Conservation (phyloP, 257 asterid species). For the Gardenia jasminoides region DNA sequence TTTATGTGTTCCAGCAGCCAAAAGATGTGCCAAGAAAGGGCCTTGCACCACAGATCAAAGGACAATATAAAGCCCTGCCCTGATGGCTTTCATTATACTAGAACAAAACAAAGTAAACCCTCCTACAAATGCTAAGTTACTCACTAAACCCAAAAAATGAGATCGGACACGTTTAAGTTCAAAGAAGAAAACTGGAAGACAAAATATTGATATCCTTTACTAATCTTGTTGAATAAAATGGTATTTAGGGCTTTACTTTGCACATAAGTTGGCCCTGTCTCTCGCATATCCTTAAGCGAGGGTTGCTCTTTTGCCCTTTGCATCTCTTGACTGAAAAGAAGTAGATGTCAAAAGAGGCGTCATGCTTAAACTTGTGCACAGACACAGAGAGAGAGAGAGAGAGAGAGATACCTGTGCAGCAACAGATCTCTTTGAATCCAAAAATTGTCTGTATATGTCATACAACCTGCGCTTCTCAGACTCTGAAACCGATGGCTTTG, state of each 20-base stretch:
- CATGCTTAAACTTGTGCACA: not conserved
- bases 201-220: not conserved
- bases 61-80: not conserved
- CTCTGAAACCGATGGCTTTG: conserved; percentile 84
- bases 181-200: not conserved
- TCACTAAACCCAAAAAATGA: not conserved
- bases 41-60: not conserved
- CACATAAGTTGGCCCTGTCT: not conserved
- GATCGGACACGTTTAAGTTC: not conserved
- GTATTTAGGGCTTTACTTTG: not conserved
- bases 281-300: conserved; percentile 46
- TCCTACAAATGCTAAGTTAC: too few relatives aligned
- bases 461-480: conserved; percentile 71
- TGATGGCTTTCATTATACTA: not conserved
- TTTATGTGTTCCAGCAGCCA: not conserved
- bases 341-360: not conserved
- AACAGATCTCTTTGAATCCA: conserved; percentile 70
- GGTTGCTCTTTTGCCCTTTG: conserved; percentile 90
- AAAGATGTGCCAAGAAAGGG: not conserved
- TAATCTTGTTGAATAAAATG: not conserved
- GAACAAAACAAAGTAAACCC: not conserved
- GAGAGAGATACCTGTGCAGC: conserved; percentile 63
- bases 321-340: conserved; percentile 74
- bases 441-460: conserved; percentile 78
- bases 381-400: conserved; percentile 17